Evolutionary conservation across 352 stramenopile genomes (phyloP).

Genomic region (Globisporangium paroecandrum): DNA sequence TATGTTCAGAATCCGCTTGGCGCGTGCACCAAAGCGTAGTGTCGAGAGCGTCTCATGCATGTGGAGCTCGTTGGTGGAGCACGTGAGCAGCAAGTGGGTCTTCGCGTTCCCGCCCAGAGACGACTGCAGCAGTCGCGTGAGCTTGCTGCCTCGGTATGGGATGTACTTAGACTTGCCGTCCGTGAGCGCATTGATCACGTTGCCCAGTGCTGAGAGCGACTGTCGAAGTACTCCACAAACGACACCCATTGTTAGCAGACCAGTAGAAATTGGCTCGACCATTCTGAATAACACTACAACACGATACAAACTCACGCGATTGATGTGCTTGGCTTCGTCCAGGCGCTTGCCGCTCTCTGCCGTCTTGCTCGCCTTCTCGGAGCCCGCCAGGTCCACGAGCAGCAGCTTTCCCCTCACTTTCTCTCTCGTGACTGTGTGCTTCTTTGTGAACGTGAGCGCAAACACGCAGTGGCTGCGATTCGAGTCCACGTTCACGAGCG

Average conservation of each 20-base stretch:
- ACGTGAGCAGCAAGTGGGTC: conserved; percentile 80
- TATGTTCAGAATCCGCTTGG: conserved; percentile 78
- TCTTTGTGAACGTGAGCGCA: conserved; percentile 40
- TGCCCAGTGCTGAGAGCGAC: conserved; percentile 67
- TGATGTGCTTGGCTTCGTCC: conserved; percentile 77
- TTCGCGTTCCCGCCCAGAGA: conserved; percentile 87
- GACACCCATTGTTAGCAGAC: not conserved
- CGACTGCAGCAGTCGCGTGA: conserved; percentile 85
- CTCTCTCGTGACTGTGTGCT: conserved; percentile 9
- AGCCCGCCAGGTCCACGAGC: conserved; percentile 71
- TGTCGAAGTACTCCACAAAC: conserved; percentile 16
- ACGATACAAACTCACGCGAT: conserved; percentile 30
- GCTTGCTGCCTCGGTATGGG: conserved; percentile 87
- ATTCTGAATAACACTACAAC: not conserved
- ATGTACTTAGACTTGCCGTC: conserved; percentile 38
- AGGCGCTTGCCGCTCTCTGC: conserved; percentile 43
- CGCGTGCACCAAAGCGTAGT: conserved; percentile 87
- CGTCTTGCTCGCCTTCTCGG: conserved; percentile 59
- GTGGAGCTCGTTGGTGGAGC: conserved; percentile 33
- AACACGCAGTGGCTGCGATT: conserved; percentile 76
- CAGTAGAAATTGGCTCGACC: not conserved
- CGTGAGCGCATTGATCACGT: conserved; percentile 66
- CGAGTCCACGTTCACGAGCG: conserved; percentile 56
- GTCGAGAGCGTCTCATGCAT: conserved; percentile 81
- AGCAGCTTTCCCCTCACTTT: conserved; percentile 32